Base-by-base conservation (phyloP, 2,329 filamentous ascomycete species). In the Diaporthe citrichinensis region DNA sequence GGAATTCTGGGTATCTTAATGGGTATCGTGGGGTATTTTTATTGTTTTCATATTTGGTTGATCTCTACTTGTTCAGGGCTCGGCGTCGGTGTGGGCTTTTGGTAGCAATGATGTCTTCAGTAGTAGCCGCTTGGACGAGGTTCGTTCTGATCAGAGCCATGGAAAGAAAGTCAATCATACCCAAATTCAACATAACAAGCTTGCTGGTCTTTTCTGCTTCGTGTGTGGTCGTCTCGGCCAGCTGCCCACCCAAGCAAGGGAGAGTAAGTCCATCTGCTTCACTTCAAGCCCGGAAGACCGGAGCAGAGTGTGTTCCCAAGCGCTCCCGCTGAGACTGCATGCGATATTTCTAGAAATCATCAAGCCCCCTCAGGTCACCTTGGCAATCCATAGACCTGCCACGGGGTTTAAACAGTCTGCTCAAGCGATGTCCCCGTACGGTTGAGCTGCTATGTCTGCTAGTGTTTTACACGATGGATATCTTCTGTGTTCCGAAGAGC, bases 21-120 rank as follows among this genome's bases (percentile, higher is more conserved):
- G 67, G 67, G 65, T 44, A 55, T 34, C 44, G 46, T n/a, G 49
- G 72, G 72, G 69, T 68, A 31, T 55, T 62, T 51, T 73, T 39
- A 41, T 72, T n/a, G 25, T 53, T 49, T 49, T 72, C 57, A 28
- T 39, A 31, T 28, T 53, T 28, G 49, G 65, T 51, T 69, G 53
- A 51, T 36, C 36, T 74, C 31, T 51, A 51, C 41, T 72, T 74
- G 46, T 59, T 41, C 41, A 58, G 53, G 39, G 74, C 65, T 69
- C 34, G 71, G 71, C 71, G 71, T 62, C 58, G 58, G 71, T 65
- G 41, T 49, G 28, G 71, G 58, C 36, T 55, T 65, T 73, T 69
- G 49, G 65, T 55, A 69, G 49, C 65, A 69, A 69, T 69, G 46
- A 69, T 69, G 65, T 41, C 65, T n/a, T 55, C 14, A 55, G 46